A percentile compares a stretch with the other conserved stretches of the same genome.
These are phyloP conservation scores for Boehmeria nivea DNA, from an alignment of 306 rosid species.

Conservation along the genomic window DNA sequence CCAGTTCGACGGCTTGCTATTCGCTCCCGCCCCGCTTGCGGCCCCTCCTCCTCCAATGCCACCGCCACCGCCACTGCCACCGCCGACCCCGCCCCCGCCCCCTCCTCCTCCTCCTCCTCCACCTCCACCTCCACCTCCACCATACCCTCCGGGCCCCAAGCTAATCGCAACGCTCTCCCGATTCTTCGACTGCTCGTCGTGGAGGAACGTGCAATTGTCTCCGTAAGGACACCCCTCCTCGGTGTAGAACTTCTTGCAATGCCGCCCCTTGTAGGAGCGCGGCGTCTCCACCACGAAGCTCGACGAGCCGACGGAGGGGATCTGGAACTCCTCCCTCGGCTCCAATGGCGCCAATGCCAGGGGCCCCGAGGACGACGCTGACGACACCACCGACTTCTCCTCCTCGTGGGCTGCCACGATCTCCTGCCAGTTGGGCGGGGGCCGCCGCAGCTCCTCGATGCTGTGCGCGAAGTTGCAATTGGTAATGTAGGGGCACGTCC, in stretches of 20 bases:
- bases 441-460: conserved; percentile 91
- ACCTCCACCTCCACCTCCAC: conserved; percentile 37
- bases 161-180: conserved; percentile 97
- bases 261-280: conserved; percentile 90
- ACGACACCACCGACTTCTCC: conserved; percentile 37
- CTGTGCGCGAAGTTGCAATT: conserved; percentile 98
- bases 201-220: conserved; percentile 90
- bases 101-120: background rate
- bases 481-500: conserved; percentile 82
- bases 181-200: conserved; percentile 86
- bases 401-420: conserved; percentile 96
- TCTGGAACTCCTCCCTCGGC: conserved; percentile 91
- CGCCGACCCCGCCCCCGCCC: conserved; percentile 30
- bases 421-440: conserved; percentile 97
- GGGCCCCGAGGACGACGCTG: too few relatives aligned
- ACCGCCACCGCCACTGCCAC: conserved; percentile 47
- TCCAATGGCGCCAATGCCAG: conserved; percentile 19
- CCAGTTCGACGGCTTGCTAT: conserved; percentile 91
- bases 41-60: conserved; percentile 15
- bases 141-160: conserved; percentile 94
- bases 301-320: conserved; percentile 64
- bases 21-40: conserved; percentile 13
- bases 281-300: conserved; percentile 45
- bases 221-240: conserved; percentile 99
- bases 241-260: conserved; percentile 93